phyloP scores from a whole-genome alignment of 1,284 basidiomycete genomes.

The Austropuccinia psidii region DNA sequence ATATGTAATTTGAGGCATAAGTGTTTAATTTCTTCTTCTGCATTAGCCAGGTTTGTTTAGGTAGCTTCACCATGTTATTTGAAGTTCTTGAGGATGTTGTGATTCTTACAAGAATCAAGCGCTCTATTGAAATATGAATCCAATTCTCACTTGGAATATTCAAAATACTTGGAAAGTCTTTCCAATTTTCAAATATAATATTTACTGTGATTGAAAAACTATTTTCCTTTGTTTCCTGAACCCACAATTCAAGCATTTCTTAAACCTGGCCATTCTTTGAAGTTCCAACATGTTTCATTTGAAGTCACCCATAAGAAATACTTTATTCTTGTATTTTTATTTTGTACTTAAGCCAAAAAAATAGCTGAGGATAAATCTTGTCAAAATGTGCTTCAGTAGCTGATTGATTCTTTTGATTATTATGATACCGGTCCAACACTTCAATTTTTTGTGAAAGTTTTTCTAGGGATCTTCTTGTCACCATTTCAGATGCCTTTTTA shows the following conservation, averaged over 20 bases:
- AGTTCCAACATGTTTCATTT: not conserved
- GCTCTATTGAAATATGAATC: not conserved
- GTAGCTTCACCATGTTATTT: not conserved
- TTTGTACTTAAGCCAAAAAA: not conserved
- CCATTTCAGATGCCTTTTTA: no score
- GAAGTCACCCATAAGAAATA: not conserved
- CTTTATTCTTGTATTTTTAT: not conserved
- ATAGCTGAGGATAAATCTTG: no score
- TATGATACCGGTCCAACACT: not conserved
- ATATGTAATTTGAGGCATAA: no score
- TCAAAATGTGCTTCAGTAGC: not conserved
- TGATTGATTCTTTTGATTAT: not conserved
- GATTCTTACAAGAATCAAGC: no score
- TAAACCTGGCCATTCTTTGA: not conserved
- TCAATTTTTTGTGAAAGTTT: not conserved
- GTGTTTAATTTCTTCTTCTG: not conserved
- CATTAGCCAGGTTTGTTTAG: not conserved
- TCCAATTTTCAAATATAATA: conserved; percentile 5
- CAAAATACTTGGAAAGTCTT: not conserved
- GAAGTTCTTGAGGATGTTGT: not conserved
- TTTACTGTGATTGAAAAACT: not conserved
- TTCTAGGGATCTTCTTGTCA: no score
- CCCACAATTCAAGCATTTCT: not conserved
- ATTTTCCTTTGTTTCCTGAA: no score
- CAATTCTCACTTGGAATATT: conserved; percentile 12